These are phyloP conservation scores for Fraxinus sp. DNA, from an alignment of 305 asterid species.

Conservation along the genomic window DNA sequence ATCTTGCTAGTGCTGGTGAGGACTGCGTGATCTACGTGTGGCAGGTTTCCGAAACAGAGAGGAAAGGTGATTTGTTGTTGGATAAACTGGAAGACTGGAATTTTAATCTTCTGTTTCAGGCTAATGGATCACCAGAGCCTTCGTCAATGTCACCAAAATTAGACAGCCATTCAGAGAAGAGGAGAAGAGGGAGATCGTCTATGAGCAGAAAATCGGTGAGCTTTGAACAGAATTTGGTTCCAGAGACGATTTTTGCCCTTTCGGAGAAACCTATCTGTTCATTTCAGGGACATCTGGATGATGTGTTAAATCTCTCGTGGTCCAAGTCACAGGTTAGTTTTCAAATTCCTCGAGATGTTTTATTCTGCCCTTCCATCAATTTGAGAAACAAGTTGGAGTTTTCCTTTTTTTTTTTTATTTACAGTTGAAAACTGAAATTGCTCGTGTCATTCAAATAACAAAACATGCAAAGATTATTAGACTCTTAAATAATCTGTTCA, in stretches of 20 bases:
- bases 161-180: slow-evolving; percentile 71
- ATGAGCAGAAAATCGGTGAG: slow-evolving; percentile 77
- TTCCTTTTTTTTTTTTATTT: neutral
- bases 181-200: slow-evolving; percentile 84
- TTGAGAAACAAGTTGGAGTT: neutral
- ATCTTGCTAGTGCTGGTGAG: slow-evolving; percentile 99
- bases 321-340: slow-evolving; percentile 90
- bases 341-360: neutral
- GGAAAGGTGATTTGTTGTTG: slow-evolving; percentile 73
- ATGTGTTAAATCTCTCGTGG: slow-evolving; percentile 96
- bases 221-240: slow-evolving; percentile 78
- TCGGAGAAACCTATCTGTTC: slow-evolving; percentile 81
- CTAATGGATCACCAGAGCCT: slow-evolving; percentile 92
- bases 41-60: slow-evolving; percentile 82
- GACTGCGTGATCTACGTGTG: slow-evolving; percentile 93
- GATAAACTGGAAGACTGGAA: slow-evolving; percentile 89
- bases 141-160: slow-evolving; percentile 65
- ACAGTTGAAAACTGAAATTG: neutral
- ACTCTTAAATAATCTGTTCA: neutral
- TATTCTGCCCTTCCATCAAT: neutral
- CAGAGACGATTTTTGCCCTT: slow-evolving; percentile 76
- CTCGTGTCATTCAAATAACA: neutral
- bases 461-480: neutral
- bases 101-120: slow-evolving; percentile 60
- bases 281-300: slow-evolving; percentile 80